phyloP scores from a whole-genome alignment of 495 filamentous ascomycete genomes.

The Aspergillus sparsus region DNA sequence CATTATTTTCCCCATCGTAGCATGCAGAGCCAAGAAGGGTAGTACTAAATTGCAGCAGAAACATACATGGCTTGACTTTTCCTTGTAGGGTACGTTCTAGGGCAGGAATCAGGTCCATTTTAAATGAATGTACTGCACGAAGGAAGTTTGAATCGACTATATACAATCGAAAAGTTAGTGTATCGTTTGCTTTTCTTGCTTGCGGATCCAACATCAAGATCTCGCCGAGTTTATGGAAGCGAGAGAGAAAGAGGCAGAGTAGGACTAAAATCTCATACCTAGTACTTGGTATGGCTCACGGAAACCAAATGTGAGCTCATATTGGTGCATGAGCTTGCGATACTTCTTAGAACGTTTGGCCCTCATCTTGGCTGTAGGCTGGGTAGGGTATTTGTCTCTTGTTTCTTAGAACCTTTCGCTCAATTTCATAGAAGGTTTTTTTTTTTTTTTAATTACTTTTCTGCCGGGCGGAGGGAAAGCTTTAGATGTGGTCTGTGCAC shows the following conservation, averaged over 20 bases:
- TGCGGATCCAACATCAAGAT: too few relatives aligned
- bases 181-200: background rate
- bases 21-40: background rate
- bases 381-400: slow-evolving; percentile 3
- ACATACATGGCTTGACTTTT: slow-evolving; percentile 79
- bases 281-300: slow-evolving; percentile 93
- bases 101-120: slow-evolving; percentile 73
- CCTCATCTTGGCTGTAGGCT: slow-evolving; percentile 58
- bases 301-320: slow-evolving; percentile 79
- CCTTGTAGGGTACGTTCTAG: slow-evolving; percentile 77
- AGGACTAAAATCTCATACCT: slow-evolving; percentile 41
- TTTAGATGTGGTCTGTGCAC: slow-evolving; percentile 37
- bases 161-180: slow-evolving; percentile 22
- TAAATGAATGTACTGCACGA: slow-evolving; percentile 68
- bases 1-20: background rate
- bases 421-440: slow-evolving; percentile 33
- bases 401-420: slow-evolving; percentile 15
- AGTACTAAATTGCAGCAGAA: background rate
- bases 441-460: slow-evolving; percentile 35
- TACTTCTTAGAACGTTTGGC: slow-evolving; percentile 95
- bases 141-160: slow-evolving; percentile 79
- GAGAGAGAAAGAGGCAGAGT: background rate
- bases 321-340: slow-evolving; percentile 93
- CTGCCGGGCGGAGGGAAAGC: slow-evolving; percentile 42
- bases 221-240: background rate